phyloP scores from a whole-genome alignment of 1,284 basidiomycete species.

The Lentinus polychrous region DNA sequence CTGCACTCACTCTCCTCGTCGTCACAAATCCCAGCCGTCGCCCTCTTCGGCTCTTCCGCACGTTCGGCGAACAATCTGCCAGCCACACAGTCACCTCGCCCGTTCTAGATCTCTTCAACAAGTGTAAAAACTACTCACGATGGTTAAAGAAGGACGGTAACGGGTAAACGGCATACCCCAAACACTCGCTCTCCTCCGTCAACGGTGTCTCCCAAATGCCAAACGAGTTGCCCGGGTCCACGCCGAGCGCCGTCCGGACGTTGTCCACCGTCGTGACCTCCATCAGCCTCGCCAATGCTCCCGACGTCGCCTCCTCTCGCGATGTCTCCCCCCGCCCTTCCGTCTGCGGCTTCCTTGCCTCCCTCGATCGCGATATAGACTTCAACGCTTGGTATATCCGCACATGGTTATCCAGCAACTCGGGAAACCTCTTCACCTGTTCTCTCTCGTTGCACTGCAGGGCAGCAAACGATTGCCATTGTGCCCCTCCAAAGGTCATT shows the following conservation, averaged over 20 bases:
- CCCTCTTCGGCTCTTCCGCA: conserved; percentile 43
- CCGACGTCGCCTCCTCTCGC: too few relatives aligned
- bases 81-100: conserved; percentile 3
- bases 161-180: conserved; percentile 57
- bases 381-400: conserved; percentile 23
- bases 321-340: too few relatives aligned
- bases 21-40: conserved; percentile 45
- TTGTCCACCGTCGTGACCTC: conserved; percentile 31
- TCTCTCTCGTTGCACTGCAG: conserved; percentile 23
- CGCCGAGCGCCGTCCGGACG: conserved; percentile 44
- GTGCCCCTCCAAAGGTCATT: not conserved
- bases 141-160: conserved; percentile 64
- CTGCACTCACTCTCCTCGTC: conserved; percentile 19
- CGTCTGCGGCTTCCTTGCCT: not conserved
- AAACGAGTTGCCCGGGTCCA: conserved; percentile 60
- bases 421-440: conserved; percentile 21
- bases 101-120: not conserved
- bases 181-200: conserved; percentile 48
- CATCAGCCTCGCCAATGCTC: conserved; percentile 18
- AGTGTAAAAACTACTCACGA: conserved; percentile 28
- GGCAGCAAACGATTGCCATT: conserved; percentile 18
- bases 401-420: conserved; percentile 23
- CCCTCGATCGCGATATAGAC: conserved; percentile 9
- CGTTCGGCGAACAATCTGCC: conserved; percentile 52
- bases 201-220: conserved; percentile 51